phyloP scores from a whole-genome alignment of 2,329 filamentous ascomycete species.

The Colletotrichum graminicola region DNA sequence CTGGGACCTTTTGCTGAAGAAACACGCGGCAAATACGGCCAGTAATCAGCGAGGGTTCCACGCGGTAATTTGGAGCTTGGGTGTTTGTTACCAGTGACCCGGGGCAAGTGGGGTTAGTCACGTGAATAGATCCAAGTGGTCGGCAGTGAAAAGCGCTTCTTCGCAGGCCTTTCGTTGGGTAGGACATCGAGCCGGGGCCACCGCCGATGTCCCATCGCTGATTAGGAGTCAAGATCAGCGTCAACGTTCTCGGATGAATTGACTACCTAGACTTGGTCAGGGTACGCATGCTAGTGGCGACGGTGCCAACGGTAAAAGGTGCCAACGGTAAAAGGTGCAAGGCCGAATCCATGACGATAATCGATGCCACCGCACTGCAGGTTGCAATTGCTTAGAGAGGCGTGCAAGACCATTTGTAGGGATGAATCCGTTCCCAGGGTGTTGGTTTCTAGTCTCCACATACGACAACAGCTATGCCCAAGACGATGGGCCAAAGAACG shows the following conservation, averaged over 20 bases:
- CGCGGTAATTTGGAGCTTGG: constrained; percentile 9
- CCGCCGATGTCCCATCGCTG: too few species aligned
- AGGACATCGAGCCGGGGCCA: background rate
- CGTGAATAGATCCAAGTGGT: background rate
- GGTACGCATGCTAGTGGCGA: background rate
- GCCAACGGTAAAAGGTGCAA: background rate
- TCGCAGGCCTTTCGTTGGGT: background rate
- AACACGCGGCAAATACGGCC: background rate
- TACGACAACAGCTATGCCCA: background rate
- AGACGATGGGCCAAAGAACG: background rate
- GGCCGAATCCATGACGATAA: background rate
- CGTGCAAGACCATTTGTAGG: background rate
- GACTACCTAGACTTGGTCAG: too few species aligned
- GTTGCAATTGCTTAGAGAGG: background rate
- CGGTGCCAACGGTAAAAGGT: background rate
- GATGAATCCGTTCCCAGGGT: background rate
- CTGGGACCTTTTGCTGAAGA: background rate
- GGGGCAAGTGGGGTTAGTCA: background rate
- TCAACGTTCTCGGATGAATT: background rate
- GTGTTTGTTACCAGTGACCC: background rate
- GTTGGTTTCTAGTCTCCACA: background rate
- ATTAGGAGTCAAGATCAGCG: background rate
- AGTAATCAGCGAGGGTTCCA: background rate
- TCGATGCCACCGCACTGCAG: background rate
- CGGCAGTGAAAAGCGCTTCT: background rate